phyloP scores from a whole-genome alignment of 192 early-diverging fungal genomes.

The Gaertneriomyces semiglobifer region DNA sequence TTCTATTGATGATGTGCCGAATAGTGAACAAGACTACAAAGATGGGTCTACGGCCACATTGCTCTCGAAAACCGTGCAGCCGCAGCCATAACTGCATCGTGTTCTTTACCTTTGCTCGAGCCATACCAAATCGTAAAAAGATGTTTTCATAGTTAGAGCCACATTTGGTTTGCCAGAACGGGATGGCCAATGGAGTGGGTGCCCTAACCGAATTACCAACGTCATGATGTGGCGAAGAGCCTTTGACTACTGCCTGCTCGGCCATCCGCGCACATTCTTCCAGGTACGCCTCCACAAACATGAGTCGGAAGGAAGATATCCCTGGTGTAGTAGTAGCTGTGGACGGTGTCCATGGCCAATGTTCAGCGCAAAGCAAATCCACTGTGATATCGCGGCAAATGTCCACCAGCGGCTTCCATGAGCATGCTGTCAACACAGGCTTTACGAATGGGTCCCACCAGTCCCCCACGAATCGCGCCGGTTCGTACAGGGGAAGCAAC shows the following conservation, averaged over 20 bases:
- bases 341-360: slow-evolving; percentile 5
- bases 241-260: neutral
- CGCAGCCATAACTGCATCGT: no score
- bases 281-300: slow-evolving; percentile 8
- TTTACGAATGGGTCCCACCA: slow-evolving; percentile 27
- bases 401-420: slow-evolving; percentile 20
- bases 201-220: neutral
- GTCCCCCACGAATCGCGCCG: slow-evolving; percentile 13
- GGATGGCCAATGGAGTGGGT: neutral
- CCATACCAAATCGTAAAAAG: slow-evolving; percentile 10
- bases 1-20: no score
- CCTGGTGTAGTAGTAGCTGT: neutral
- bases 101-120: slow-evolving; percentile 16
- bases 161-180: slow-evolving; percentile 20
- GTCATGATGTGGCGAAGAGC: neutral
- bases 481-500: slow-evolving; percentile 27
- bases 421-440: slow-evolving; percentile 8
- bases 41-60: no score
- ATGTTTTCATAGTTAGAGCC: slow-evolving; percentile 15
- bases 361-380: neutral
- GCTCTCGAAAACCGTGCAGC: no score
- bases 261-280: neutral
- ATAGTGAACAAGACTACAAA: no score
- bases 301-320: slow-evolving; percentile 6
- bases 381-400: slow-evolving; percentile 1